phyloP scores from a whole-genome alignment of 2,329 filamentous ascomycete genomes.

The Apiospora koreana region DNA sequence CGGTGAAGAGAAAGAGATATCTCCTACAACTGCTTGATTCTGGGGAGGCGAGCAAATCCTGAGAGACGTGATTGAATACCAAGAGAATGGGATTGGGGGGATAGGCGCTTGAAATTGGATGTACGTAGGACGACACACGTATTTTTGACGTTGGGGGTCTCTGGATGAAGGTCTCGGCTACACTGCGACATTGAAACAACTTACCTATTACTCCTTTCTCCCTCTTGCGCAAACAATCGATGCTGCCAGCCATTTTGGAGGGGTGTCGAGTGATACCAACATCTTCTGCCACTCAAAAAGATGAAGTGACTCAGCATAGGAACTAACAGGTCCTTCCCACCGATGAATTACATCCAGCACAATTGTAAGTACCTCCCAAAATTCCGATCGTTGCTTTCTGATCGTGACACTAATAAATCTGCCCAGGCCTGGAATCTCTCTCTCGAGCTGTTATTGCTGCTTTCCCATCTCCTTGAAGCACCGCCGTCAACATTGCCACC shows the following conservation, averaged over 20 bases:
- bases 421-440: not conserved
- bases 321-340: not conserved
- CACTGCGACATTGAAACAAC: slow-evolving; percentile 4
- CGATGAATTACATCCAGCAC: not conserved
- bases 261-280: not conserved
- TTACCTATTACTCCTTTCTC: not conserved
- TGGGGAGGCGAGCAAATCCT: not conserved
- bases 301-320: not conserved
- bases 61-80: not conserved
- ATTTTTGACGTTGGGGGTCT: not conserved
- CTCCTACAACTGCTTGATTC: not conserved
- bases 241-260: not conserved
- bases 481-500: not conserved
- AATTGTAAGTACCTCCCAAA: not conserved
- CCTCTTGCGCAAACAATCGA: slow-evolving; percentile 2
- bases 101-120: not conserved
- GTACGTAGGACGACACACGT: not conserved
- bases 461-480: not conserved
- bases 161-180: slow-evolving; percentile 8
- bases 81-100: not conserved
- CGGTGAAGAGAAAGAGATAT: not conserved
- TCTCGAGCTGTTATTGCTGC: not conserved
- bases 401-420: not conserved
- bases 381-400: not conserved
- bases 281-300: not conserved